These are phyloP conservation scores for Phytophthora sp. DNA, from an alignment of 352 stramenopile genomes.

Conservation along the genomic window DNA sequence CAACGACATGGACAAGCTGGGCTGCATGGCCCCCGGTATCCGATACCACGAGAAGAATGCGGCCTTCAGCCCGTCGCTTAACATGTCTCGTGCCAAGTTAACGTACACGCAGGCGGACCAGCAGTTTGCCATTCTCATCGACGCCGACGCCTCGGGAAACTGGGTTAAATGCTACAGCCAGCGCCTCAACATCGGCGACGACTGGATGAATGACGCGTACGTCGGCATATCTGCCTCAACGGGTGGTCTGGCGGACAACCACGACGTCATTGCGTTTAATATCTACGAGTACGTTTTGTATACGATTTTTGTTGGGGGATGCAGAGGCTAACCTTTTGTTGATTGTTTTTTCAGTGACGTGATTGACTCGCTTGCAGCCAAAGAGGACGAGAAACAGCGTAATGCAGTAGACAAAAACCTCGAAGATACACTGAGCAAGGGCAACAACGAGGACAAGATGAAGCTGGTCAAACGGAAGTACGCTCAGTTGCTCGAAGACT, in stretches of 20 bases:
- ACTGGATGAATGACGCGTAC: conserved; percentile 71
- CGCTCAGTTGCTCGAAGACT: conserved; percentile 81
- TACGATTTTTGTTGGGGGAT: background rate
- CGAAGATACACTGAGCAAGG: conserved; percentile 53
- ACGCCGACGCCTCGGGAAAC: conserved; percentile 72
- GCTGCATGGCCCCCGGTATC: conserved; percentile 79
- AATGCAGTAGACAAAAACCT: conserved; percentile 57
- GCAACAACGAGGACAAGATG: conserved; percentile 67
- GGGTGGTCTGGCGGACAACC: conserved; percentile 83
- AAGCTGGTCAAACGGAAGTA: conserved; percentile 81
- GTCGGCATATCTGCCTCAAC: conserved; percentile 83
- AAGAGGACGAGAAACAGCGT: conserved; percentile 69
- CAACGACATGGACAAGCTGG: conserved; percentile 68
- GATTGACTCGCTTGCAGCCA: conserved; percentile 55
- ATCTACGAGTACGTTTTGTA: conserved; percentile 73
- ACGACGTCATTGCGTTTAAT: conserved; percentile 78
- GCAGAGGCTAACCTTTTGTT: conserved; percentile 18
- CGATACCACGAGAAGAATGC: conserved; percentile 86
- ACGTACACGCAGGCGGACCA: conserved; percentile 71
- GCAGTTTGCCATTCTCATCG: conserved; percentile 71
- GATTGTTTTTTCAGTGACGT: conserved; percentile 53
- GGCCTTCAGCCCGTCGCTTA: conserved; percentile 76
- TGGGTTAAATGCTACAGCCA: conserved; percentile 76
- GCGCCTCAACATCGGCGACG: conserved; percentile 49
- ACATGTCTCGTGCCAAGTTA: conserved; percentile 83